Percentiles rank a stretch among this genome's conserved stretches.
phyloP scores from a whole-genome alignment of 371 early-diverging fungal genomes.

The Mucor plumbeus region DNA sequence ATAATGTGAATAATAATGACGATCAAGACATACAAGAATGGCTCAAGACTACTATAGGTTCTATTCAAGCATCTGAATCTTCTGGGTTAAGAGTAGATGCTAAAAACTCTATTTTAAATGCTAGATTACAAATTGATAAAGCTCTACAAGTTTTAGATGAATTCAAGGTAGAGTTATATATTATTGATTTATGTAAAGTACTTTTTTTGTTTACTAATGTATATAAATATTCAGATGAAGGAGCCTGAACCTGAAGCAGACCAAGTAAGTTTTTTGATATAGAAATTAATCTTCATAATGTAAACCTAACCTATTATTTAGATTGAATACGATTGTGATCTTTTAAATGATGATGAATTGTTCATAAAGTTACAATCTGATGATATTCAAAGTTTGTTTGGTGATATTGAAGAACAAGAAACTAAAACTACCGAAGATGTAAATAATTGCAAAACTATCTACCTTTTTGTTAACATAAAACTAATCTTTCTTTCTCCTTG shows the following conservation, averaged over 20 bases:
- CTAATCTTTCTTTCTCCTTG: neutral
- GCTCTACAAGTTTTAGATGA: slow-evolving; percentile 54
- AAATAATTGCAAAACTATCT: neutral
- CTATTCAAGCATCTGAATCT: slow-evolving; percentile 25
- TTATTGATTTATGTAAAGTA: too few relatives aligned
- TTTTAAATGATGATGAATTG: slow-evolving; percentile 33
- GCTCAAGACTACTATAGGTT: slow-evolving; percentile 29
- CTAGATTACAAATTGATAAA: slow-evolving; percentile 61
- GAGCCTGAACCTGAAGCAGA: slow-evolving; percentile 10
- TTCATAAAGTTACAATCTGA: slow-evolving; percentile 30
- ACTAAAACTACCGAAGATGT: neutral
- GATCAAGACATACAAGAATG: slow-evolving; percentile 28
- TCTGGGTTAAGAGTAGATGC: slow-evolving; percentile 37
- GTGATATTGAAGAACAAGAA: slow-evolving; percentile 23
- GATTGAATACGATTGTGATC: slow-evolving; percentile 26
- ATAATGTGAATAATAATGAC: slow-evolving; percentile 14
- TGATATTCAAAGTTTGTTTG: slow-evolving; percentile 27
- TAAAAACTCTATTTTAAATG: slow-evolving; percentile 55
- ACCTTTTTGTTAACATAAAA: neutral
- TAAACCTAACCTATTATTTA: neutral
- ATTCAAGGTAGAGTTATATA: slow-evolving; percentile 28
- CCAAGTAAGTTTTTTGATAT: neutral
- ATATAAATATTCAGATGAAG: slow-evolving; percentile 14
- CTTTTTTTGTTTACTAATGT: neutral
- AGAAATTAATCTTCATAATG: too few relatives aligned